Percentiles rank a stretch among this genome's conserved stretches.
phyloP scores from a whole-genome alignment of 129 eudicot species.

The carrot (Daucus carota) region DNA sequence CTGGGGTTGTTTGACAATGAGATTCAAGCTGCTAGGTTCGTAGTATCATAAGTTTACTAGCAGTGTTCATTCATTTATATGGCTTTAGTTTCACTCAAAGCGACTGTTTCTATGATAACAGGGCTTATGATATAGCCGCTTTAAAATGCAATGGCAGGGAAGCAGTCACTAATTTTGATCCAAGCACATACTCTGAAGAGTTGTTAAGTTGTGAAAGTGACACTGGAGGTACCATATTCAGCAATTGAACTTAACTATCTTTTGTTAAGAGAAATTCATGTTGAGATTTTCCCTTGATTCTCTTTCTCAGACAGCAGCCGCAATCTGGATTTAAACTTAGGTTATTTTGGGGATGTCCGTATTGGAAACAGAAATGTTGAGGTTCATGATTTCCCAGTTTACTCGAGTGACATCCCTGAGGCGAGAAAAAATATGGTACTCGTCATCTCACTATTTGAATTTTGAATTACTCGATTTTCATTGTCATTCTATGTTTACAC shows the following conservation, averaged over 20 bases:
- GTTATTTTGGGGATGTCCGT: slow-evolving; percentile 16
- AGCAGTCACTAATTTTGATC: slow-evolving; percentile 77
- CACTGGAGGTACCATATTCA: slow-evolving; percentile 29
- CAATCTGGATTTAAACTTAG: slow-evolving; percentile 52
- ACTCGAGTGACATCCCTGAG: slow-evolving; percentile 25
- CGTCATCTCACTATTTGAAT: not conserved
- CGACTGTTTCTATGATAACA: slow-evolving; percentile 12
- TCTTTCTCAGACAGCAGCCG: slow-evolving; percentile 19
- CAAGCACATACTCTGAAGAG: slow-evolving; percentile 37
- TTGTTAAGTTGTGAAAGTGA: slow-evolving; percentile 26
- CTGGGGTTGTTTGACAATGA: slow-evolving; percentile 15
- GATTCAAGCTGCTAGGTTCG: slow-evolving; percentile 14
- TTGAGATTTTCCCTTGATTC: not conserved
- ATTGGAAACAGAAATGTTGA: slow-evolving; percentile 16
- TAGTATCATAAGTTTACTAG: not conserved
- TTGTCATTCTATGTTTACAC: not conserved
- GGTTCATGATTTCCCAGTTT: slow-evolving; percentile 11
- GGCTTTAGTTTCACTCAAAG: not conserved
- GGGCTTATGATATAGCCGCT: slow-evolving; percentile 85
- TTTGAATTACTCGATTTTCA: not conserved
- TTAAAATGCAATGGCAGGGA: slow-evolving; percentile 68
- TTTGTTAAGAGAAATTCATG: not conserved
- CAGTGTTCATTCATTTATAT: not conserved
- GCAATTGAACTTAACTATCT: not conserved
- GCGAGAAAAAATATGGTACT: slow-evolving; percentile 33